Evolutionary conservation across 2,329 filamentous ascomycete species (phyloP), one percentile per base, ranked within the genome.

Genomic region (Stemphylium lycopersici): DNA sequence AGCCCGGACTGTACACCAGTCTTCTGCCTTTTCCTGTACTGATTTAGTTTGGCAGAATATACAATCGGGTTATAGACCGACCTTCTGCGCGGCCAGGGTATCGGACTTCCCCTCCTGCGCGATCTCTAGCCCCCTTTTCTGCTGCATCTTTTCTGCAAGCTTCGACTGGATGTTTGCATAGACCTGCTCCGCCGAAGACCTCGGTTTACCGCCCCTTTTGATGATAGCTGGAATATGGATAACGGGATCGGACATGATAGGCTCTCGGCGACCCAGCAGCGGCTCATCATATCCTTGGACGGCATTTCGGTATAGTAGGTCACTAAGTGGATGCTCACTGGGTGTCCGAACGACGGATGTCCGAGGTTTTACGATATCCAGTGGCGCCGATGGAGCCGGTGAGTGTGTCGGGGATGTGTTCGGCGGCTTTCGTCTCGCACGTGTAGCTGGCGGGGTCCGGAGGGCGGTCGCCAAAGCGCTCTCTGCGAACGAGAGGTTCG

Each of bases 231-330:
- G 58, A 8, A 66, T 59, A 8, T 26, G 22, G 6, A 53, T 55
- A 13, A 42, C 41, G 8, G 58, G 56, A 37, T 56, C 58, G 3
- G 31, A 49, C 26, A 57, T 15, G 29, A 61, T 41, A 7, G 61
- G 55, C 22, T 54, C 22, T 2, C 41, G 39, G 12, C 63, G 56
- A 22, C 42, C 33, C 2, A 68, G 52, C 16, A 67, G 32, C 20
- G 61, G 66, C 39, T 63, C 51, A 2, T 53, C 29, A 48, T 62
- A 65, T 8, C 37, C 24, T 15, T 56, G 22, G 11, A 50, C 34
- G 29, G 41, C 36, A 29, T 51, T 20, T 48, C 53, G 42, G 45
- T 44, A 22, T 4, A 55, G 6, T 7, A 49, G 29, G 2, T 44
- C 52, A 5, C 16, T 15, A 7, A 13, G 12, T 11, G 12, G 2